Evolutionary conservation across 2,329 filamentous ascomycete species (phyloP).

Genomic region (Fusarium stilboides): DNA sequence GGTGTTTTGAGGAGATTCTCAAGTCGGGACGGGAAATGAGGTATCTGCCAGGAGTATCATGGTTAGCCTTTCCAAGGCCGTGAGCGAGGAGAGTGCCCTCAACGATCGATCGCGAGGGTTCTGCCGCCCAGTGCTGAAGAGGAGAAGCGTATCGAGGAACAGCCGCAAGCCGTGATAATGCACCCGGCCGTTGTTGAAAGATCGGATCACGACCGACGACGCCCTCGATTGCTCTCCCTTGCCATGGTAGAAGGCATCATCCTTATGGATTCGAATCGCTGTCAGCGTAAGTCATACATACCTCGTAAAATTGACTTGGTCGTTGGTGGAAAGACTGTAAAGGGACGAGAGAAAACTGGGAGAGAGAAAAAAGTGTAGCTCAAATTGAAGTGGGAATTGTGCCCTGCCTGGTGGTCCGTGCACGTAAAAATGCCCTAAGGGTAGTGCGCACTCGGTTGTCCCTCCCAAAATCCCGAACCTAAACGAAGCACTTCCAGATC

Average conservation of each 20-base stretch:
- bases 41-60: conserved; percentile 68
- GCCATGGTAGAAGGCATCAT: conserved; percentile 67
- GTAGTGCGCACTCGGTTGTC: conserved; percentile 52
- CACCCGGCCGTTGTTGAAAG: conserved; percentile 32
- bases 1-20: conserved; percentile 81
- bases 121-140: conserved; percentile 77
- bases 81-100: conserved; percentile 81
- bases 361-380: conserved; percentile 28
- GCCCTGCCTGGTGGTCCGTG: conserved; percentile 59
- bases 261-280: conserved; percentile 56
- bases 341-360: conserved; percentile 40
- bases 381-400: conserved; percentile 47
- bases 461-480: conserved; percentile 57
- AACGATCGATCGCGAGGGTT: conserved; percentile 71
- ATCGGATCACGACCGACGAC: conserved; percentile 46
- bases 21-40: conserved; percentile 76
- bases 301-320: conserved; percentile 57
- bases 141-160: conserved; percentile 73
- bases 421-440: conserved; percentile 59
- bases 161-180: conserved; percentile 28
- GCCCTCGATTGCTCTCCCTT: conserved; percentile 73
- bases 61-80: conserved; percentile 74
- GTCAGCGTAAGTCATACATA: conserved; percentile 58
- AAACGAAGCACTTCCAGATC: conserved; percentile 52
- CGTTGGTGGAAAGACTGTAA: conserved; percentile 48